phyloP scores from a whole-genome alignment of 2,329 filamentous ascomycete species.

The Cryphonectria naterciae region DNA sequence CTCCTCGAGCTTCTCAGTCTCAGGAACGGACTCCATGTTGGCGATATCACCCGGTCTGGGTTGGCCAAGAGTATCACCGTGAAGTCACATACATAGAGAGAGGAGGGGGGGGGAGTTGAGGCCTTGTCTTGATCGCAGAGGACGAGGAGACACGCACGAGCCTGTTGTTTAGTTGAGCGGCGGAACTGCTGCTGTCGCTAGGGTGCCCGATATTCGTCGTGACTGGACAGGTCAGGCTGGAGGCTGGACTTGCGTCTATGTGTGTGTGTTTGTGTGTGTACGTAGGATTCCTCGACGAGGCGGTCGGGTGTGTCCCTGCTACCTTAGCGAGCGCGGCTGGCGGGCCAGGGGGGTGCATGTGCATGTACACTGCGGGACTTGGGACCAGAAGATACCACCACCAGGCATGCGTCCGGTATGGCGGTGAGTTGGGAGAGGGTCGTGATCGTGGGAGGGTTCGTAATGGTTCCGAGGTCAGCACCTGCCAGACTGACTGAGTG shows the following conservation, averaged over 20 bases:
- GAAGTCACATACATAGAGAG: constrained; percentile 14
- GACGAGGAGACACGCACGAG: not conserved
- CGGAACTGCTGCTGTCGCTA: not conserved
- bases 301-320: not conserved
- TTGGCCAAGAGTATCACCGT: constrained; percentile 21
- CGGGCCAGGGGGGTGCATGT: constrained; percentile 13
- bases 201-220: not conserved
- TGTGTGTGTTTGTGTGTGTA: not conserved
- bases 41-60: constrained; percentile 22
- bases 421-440: not conserved
- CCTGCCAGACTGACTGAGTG: not conserved
- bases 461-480: not conserved
- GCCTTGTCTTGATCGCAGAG: not conserved
- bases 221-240: not conserved
- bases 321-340: constrained; percentile 15
- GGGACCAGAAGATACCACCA: not conserved
- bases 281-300: constrained; percentile 1
- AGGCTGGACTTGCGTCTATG: not conserved
- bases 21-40: constrained; percentile 69
- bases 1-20: constrained; percentile 70
- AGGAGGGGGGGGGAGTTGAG: not conserved
- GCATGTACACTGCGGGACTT: not conserved
- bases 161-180: not conserved
- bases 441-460: not conserved
- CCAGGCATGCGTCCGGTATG: constrained; percentile 1